phyloP scores from a whole-genome alignment of 805 yeast species.

The Cyberlindnera maclurae region DNA sequence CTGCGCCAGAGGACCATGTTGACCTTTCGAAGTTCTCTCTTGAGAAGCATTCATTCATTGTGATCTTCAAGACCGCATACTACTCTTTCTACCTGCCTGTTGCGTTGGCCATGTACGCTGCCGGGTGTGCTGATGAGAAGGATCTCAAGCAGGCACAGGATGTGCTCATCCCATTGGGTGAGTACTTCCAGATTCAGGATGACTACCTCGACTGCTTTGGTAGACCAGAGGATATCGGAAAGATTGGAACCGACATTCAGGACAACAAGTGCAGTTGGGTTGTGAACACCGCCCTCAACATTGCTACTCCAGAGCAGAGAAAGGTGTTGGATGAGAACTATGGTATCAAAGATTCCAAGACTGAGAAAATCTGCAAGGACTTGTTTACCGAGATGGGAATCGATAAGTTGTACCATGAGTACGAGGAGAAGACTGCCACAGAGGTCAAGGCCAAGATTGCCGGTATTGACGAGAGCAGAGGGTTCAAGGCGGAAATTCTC shows the following conservation, averaged over 20 bases:
- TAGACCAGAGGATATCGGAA: constrained; percentile 94
- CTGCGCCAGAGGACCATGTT: constrained; percentile 94
- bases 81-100: constrained; percentile 97
- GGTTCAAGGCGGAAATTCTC: constrained; percentile 86
- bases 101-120: constrained; percentile 90
- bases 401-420: constrained; percentile 61
- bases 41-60: constrained; percentile 89
- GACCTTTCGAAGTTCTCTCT: constrained; percentile 83
- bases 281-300: constrained; percentile 81
- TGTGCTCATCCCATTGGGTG: constrained; percentile 90
- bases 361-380: constrained; percentile 63
- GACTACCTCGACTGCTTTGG: constrained; percentile 97
- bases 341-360: constrained; percentile 70
- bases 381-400: constrained; percentile 71
- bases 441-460: constrained; percentile 60
- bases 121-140: constrained; percentile 61
- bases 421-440: constrained; percentile 72
- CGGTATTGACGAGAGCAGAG: constrained; percentile 80
- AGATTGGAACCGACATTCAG: constrained; percentile 96
- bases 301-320: constrained; percentile 78
- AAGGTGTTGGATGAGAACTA: constrained; percentile 76
- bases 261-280: constrained; percentile 99
- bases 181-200: constrained; percentile 97
- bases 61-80: constrained; percentile 94
- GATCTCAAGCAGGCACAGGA: constrained; percentile 87